phyloP scores from a whole-genome alignment of 257 asterid species.

The Phtheirospermum japonicum region DNA sequence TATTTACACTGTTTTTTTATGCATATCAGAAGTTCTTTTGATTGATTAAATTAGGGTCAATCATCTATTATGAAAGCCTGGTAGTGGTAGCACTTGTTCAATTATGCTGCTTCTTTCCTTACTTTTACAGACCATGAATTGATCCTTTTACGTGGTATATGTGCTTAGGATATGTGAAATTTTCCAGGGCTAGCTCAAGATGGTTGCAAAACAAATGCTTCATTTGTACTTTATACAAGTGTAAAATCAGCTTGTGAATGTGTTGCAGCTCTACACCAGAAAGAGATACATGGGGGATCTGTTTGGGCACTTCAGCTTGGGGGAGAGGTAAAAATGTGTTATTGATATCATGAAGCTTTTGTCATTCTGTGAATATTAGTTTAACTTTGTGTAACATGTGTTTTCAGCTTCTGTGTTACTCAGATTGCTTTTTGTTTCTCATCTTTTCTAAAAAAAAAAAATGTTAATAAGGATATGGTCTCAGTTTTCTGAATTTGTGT shows the following conservation, averaged over 20 bases:
- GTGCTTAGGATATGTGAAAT: slow-evolving; percentile 13
- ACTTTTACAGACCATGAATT: slow-evolving; percentile 9
- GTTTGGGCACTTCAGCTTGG: slow-evolving; percentile 99
- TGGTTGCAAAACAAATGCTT: slow-evolving; percentile 78
- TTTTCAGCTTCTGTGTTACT: slow-evolving; percentile 5
- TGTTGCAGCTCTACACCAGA: slow-evolving; percentile 84
- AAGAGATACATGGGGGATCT: slow-evolving; percentile 60
- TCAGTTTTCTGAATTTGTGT: neutral
- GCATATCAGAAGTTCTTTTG: neutral
- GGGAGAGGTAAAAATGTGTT: slow-evolving; percentile 70
- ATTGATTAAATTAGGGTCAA: slow-evolving; percentile 1
- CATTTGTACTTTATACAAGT: slow-evolving; percentile 74
- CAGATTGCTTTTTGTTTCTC: neutral
- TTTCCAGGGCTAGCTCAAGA: slow-evolving; percentile 76
- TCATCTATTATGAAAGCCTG: neutral
- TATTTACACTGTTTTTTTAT: slow-evolving; percentile 4
- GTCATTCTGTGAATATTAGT: slow-evolving; percentile 1
- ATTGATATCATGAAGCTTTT: slow-evolving; percentile 20
- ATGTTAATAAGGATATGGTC: slow-evolving; percentile 1
- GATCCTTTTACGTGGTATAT: slow-evolving; percentile 19
- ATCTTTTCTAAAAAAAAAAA: neutral
- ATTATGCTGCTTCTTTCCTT: neutral
- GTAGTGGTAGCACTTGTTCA: slow-evolving; percentile 6
- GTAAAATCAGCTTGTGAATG: slow-evolving; percentile 88
- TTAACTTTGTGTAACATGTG: slow-evolving; percentile 6